Percentiles rank a stretch among this genome's conserved stretches.
phyloP scores from a whole-genome alignment of 768 basidiomycete genomes.

The Podaxis sp. region DNA sequence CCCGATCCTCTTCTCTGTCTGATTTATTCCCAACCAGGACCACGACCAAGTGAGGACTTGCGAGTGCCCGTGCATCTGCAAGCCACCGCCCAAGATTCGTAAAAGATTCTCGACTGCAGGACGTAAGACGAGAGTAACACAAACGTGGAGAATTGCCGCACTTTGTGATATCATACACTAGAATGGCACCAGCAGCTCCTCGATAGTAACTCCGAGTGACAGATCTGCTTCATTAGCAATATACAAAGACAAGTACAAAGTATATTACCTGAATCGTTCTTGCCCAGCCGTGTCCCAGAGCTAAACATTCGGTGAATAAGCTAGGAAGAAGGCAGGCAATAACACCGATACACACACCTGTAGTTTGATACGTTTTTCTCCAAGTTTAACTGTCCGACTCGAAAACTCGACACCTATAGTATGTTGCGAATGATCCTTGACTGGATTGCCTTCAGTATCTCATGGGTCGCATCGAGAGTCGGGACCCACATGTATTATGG shows the following conservation, averaged over 20 bases:
- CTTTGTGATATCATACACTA: slow-evolving; percentile 95
- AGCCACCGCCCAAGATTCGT: slow-evolving; percentile 85
- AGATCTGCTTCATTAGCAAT: slow-evolving; percentile 48
- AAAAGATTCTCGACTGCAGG: slow-evolving; percentile 81
- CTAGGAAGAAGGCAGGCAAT: slow-evolving; percentile 13
- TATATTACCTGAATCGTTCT: slow-evolving; percentile 79
- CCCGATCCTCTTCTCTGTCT: slow-evolving; percentile 90
- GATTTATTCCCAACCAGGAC: slow-evolving; percentile 95
- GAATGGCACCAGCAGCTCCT: slow-evolving; percentile 87
- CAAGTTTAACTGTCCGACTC: slow-evolving; percentile 88
- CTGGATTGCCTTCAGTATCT: slow-evolving; percentile 41
- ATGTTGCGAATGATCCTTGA: slow-evolving; percentile 95
- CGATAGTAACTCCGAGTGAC: slow-evolving; percentile 96
- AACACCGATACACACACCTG: slow-evolving; percentile 57
- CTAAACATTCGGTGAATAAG: slow-evolving; percentile 38
- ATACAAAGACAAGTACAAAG: slow-evolving; percentile 4
- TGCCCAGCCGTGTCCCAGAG: slow-evolving; percentile 98
- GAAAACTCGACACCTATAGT: slow-evolving; percentile 99
- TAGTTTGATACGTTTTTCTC: slow-evolving; percentile 92
- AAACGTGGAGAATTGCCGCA: slow-evolving; percentile 30
- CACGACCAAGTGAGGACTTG: slow-evolving; percentile 86
- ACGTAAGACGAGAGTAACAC: slow-evolving; percentile 18
- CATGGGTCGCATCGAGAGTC: slow-evolving; percentile 7
- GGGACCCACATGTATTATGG: slow-evolving; percentile 84
- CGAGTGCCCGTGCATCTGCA: slow-evolving; percentile 89